Percentiles rank a stretch among this genome's conserved stretches.
phyloP scores from a whole-genome alignment of 2,329 filamentous ascomycete species.

The Colletotrichum sp. region DNA sequence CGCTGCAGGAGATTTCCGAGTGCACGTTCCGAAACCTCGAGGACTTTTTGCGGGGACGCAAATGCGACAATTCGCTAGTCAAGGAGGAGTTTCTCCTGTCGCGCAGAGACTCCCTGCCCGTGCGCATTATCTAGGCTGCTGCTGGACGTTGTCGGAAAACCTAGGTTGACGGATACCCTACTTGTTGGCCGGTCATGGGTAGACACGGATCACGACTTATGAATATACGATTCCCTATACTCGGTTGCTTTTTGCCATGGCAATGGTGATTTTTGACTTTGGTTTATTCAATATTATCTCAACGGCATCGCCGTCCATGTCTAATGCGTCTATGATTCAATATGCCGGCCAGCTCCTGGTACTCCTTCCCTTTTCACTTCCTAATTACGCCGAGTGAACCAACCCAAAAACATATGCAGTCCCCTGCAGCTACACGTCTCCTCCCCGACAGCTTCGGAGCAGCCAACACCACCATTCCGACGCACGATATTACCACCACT shows the following conservation, averaged over 20 bases:
- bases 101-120: constrained; percentile 32
- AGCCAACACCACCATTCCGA: neutral
- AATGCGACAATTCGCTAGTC: constrained; percentile 44
- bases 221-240: constrained; percentile 1
- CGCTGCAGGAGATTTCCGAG: constrained; percentile 66
- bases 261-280: neutral
- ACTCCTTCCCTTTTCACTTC: neutral
- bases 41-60: constrained; percentile 40
- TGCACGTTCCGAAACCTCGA: constrained; percentile 62
- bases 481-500: neutral
- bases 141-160: neutral
- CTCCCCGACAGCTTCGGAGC: neutral
- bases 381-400: neutral
- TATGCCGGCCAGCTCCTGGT: neutral
- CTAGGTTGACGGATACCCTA: neutral
- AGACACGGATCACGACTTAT: constrained; percentile 7
- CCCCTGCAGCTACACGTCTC: neutral
- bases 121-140: constrained; percentile 32
- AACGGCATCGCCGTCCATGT: neutral
- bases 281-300: neutral
- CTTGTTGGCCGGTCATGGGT: neutral
- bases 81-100: constrained; percentile 16
- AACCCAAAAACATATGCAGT: neutral
- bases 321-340: neutral
- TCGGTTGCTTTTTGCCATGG: accelerated